These are phyloP conservation scores for Cicer pinnatifidum DNA, from an alignment of 306 rosid genomes.

Conservation along the genomic window DNA sequence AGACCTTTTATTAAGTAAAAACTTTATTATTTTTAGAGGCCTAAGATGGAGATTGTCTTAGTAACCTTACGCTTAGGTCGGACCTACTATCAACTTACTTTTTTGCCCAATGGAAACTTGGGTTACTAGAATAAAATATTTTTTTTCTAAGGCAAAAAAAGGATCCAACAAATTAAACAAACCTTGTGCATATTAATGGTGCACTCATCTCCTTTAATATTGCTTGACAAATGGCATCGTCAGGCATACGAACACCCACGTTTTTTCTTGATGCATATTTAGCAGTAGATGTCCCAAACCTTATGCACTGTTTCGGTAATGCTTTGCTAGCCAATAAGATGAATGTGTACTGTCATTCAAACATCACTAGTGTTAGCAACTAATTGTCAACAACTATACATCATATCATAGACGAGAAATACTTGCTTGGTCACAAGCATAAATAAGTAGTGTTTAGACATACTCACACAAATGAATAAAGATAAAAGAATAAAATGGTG, in stretches of 20 bases:
- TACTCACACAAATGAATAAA: too few relatives aligned
- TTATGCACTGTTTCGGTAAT: slow-evolving; percentile 83
- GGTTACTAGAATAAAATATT: slow-evolving; percentile 28
- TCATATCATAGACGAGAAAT: neutral
- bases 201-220: slow-evolving; percentile 78
- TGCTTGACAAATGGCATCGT: slow-evolving; percentile 79
- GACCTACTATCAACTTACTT: neutral
- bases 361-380: slow-evolving; percentile 45
- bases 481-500: too few relatives aligned
- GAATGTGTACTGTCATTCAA: slow-evolving; percentile 82
- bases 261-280: slow-evolving; percentile 74
- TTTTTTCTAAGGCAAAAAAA: slow-evolving; percentile 14
- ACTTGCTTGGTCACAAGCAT: too few relatives aligned
- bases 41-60: too few relatives aligned
- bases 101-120: slow-evolving; percentile 10
- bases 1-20: too few relatives aligned
- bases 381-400: slow-evolving; percentile 24
- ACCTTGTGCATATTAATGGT: slow-evolving; percentile 90
- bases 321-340: slow-evolving; percentile 89
- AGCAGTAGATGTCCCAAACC: slow-evolving; percentile 72
- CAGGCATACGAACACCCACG: slow-evolving; percentile 94
- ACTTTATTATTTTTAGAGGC: too few relatives aligned
- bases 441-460: too few relatives aligned
- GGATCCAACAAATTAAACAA: slow-evolving; percentile 41
- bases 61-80: too few relatives aligned